Base-by-base conservation (phyloP, 768 basidiomycete species). In the Stropharia rugosoannulata region DNA sequence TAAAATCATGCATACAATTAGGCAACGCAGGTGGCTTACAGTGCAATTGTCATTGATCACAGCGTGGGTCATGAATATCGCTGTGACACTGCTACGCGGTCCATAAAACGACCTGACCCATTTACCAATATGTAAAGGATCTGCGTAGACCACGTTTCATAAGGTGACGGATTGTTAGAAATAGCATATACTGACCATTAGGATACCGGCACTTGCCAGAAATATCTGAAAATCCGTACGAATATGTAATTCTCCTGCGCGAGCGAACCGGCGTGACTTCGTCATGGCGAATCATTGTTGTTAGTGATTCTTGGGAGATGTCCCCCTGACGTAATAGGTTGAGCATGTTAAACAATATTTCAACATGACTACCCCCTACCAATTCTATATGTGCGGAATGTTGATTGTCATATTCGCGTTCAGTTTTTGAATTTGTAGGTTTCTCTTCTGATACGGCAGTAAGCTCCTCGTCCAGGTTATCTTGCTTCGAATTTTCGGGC, bases 221-320 rank as follows among this genome's bases (percentile, higher is more conserved):
- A 35, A 64, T 76, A 72, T 75, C 74, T 54, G 66, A 66, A 41
- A 70, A 69, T 5, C 76, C 78, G 61, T 67, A 68, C 58, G 78
- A 80, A 61, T 80, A 80, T 49, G 65, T 29, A 15, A 79, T 77
- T 56, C 88, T 73, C 56, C 87, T 76, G 25, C 86, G 74, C 32
- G 81, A 75, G 43, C 86, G 80, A 27, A 75, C 69, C 7, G 86
- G 85, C 19, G 79, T 72, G 57, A 81, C 70, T 68, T 90, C 89
- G 59, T 91, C 89, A 49, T 85, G 83, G 38, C 84, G 79, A 62
- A 91, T 90, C 85, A 89, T 89, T 15, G 80, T 73, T 49, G 83
- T 80, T 40, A 91, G 73, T 6, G 87, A 82, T 62, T 91, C 89
- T 60, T 90, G 87, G 15, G 86, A 80, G 49, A 90, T 86, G 6